phyloP scores from a whole-genome alignment of 2,329 filamentous ascomycete genomes.

The Fusarium sp. region DNA sequence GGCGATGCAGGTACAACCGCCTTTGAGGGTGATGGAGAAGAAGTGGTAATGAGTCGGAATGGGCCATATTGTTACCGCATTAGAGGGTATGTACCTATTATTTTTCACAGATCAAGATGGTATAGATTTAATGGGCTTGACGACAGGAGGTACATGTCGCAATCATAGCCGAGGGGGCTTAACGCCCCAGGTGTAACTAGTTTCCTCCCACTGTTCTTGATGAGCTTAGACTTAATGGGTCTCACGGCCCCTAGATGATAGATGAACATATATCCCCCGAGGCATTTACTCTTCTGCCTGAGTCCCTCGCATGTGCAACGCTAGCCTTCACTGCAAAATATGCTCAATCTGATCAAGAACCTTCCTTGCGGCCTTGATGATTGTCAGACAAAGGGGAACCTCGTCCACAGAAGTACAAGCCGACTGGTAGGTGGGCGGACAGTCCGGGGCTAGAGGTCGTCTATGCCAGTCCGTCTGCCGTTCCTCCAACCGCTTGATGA shows the following conservation, averaged over 20 bases:
- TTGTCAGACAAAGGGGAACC: not conserved
- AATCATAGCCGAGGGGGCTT: not conserved
- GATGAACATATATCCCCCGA: not conserved
- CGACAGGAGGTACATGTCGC: not conserved
- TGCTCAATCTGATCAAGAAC: not conserved
- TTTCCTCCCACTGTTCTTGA: not conserved
- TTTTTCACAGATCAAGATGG: not conserved
- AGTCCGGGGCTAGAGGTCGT: not conserved
- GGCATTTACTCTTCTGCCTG: not conserved
- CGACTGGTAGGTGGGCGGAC: not conserved
- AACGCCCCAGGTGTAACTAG: not conserved
- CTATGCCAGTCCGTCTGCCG: not conserved
- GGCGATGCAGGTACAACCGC: conserved; percentile 60
- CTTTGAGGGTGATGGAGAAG: not conserved
- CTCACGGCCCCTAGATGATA: not conserved
- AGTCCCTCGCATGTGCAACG: not conserved
- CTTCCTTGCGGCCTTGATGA: not conserved
- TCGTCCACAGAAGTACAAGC: not conserved
- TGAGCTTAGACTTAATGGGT: not conserved
- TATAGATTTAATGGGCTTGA: not conserved
- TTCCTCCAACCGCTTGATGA: not conserved
- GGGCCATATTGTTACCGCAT: not conserved
- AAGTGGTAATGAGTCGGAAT: not conserved
- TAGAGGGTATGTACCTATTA: not conserved
- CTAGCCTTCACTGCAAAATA: not conserved